Conservation (phyloP, 2,329 filamentous ascomycete genomes). For the Trichocomaceae sp. region DNA sequence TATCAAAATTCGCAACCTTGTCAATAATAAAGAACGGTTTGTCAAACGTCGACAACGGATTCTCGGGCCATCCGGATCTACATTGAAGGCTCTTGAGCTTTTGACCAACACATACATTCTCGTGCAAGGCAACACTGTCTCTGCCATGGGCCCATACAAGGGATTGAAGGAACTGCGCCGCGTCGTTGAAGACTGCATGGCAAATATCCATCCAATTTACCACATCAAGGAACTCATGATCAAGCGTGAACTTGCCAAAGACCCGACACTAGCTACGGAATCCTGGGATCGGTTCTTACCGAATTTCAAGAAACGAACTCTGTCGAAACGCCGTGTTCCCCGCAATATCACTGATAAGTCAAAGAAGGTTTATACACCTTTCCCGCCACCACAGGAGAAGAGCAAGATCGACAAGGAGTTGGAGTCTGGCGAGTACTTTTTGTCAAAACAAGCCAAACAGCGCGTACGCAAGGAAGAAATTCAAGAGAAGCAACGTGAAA, state of each 20-base stretch:
- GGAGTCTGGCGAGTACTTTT: conserved; percentile 94
- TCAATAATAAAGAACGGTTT: conserved; percentile 90
- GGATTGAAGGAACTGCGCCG: conserved; percentile 86
- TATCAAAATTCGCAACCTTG: conserved; percentile 87
- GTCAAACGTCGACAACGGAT: conserved; percentile 92
- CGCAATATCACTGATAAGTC: conserved; percentile 84
- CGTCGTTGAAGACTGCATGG: conserved; percentile 92
- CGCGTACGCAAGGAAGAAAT: conserved; percentile 70
- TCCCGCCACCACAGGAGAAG: conserved; percentile 95
- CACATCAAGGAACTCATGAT: conserved; percentile 96
- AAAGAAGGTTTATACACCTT: conserved; percentile 93
- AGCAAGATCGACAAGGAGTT: conserved; percentile 98
- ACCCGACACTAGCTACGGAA: conserved; percentile 76
- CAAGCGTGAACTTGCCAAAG: conserved; percentile 83
- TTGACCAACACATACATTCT: conserved; percentile 88
- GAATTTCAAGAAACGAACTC: conserved; percentile 90
- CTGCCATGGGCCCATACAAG: conserved; percentile 85
- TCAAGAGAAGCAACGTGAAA: conserved; percentile 75
- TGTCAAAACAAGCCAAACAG: conserved; percentile 88
- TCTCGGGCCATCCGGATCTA: conserved; percentile 82
- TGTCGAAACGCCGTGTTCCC: conserved; percentile 76
- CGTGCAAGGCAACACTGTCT: conserved; percentile 94
- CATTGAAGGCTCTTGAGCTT: conserved; percentile 87
- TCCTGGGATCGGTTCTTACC: conserved; percentile 95
- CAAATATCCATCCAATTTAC: conserved; percentile 82